Evolutionary conservation across 192 early-diverging fungal genomes (phyloP), one percentile per base, ranked within the genome.

Genomic region (Jimgerdemannia lactiflua): DNA sequence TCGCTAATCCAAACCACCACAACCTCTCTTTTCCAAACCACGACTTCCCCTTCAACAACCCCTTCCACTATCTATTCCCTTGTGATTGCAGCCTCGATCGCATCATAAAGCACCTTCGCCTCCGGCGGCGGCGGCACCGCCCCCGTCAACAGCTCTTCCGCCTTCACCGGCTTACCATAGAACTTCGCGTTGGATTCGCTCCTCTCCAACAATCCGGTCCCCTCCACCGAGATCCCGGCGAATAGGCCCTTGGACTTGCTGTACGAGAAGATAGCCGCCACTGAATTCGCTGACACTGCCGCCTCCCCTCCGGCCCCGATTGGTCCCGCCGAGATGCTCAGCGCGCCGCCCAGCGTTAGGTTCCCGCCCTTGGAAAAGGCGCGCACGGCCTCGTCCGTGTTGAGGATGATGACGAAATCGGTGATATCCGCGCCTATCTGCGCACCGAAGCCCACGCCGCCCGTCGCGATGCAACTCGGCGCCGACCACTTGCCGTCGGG

Each of bases 371-470:
- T 87, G 63, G 82, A 87, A 81, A 98, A 98, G 2, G 97, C 91
- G 70, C 89, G 90, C 64, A 98, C 95, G 4, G 95, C 95, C n/a
- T 83, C 86, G 18, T 82, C 84, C 69, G 90, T 95, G 78, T 95
- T 98, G 43, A 98, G 83, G 44, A 98, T 83, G 71, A 97, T 91
- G 18, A 98, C 95, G 82, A 93, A 92, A 79, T 98, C 96, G n/a
- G 97, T 97, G 68, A 96, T 84, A 73, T 95, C 91, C 4, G 91
- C 94, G 68, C 95, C 96, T 76, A 97, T 90, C 79, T 97, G 94
- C 4, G 91, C 91, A 59, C 96, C 96, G 74, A 95, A 92, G 6
- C 96, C 95, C 72, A 92, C 92, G 3, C 95, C 95, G 43, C 88
- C 93, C 2, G 93, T 94, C 10, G 86, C 89, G 69, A 99, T 97